Conservation (phyloP, 75 land plant genomes). For the Adiantum capillusveneris region DNA sequence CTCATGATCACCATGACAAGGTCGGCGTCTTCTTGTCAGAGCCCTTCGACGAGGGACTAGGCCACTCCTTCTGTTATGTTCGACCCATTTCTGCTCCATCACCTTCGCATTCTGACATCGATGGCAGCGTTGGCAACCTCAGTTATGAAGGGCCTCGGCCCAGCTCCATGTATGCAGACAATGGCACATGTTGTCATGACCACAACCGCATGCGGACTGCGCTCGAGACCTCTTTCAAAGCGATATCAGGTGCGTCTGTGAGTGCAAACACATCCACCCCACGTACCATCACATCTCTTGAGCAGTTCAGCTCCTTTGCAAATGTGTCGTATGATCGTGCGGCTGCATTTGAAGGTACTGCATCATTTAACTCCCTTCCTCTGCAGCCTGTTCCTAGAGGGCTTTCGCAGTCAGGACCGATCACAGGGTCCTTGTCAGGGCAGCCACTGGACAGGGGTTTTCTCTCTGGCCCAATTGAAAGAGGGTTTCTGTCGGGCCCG, state of each 20-base stretch:
- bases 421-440: constrained; percentile 24
- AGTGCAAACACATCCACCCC: constrained; percentile 86
- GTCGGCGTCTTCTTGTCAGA: constrained; percentile 34
- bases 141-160: constrained; percentile 11
- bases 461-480: constrained; percentile 29
- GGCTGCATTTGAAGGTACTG: constrained; percentile 83
- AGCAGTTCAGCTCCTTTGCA: constrained; percentile 36
- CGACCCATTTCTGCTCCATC: constrained; percentile 31
- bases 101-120: neutral
- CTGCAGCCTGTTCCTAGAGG: constrained; percentile 71
- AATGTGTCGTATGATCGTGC: constrained; percentile 32
- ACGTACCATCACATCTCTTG: constrained; percentile 48
- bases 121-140: constrained; percentile 9
- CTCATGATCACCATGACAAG: constrained; percentile 27
- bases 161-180: constrained; percentile 12
- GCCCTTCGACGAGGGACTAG: constrained; percentile 65
- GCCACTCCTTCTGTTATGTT: constrained; percentile 95
- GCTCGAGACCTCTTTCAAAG: constrained; percentile 55
- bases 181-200: constrained; percentile 21
- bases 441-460: constrained; percentile 8
- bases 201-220: neutral
- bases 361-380: constrained; percentile 70
- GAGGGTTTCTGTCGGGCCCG: constrained; percentile 53
- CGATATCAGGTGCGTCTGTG: constrained; percentile 92
- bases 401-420: constrained; percentile 50